Evolutionary conservation across 2,329 filamentous ascomycete genomes (phyloP), one percentile per base, ranked within the genome.

Genomic region (Colletotrichum truncatum): DNA sequence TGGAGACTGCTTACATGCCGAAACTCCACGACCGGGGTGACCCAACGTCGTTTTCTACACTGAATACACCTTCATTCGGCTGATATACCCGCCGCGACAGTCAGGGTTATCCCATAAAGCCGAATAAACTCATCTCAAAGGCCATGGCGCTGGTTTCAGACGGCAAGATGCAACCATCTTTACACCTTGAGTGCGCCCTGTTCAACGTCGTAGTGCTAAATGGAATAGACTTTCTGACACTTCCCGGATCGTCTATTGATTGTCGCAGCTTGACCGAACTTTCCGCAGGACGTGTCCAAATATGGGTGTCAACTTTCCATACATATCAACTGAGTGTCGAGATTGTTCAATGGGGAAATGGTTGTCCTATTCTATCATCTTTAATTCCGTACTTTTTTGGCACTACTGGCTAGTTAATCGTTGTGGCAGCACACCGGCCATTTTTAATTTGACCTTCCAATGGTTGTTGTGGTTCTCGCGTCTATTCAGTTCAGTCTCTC

Each of bases 341-440:
- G 12, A 18, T 18, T n/a, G n/a, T 60, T 64, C 30, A 52, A 43
- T 45, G 51, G 4, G 23, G 16, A 30, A 21, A 6, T 18, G 28
- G 38, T 36, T 16, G 41, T 28, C 60, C 16, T 34, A n/a, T 4
- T 4, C n/a, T 4, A 11, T 12, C 6, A 6, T 3, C 2, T 9
- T 18, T 1, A 12, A 18, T 30, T 32, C 14, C 11, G 16, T 14
- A 1, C 6, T 28, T 4, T 12, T 18, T 12, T 58, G 21, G 41
- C 18, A 30, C 10, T 39, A 46, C 6, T 46, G 46, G 61, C 23
- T 32, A 39, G 32, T 60, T 64, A n/a, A n/a, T n/a, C n/a, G 46
- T 64, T 64, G 30, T 64, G 55, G 46, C 48, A 60, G 46, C 61
- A 60, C 32, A 46, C 39, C 55, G 61, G 54, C 46, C 55, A 23